Conservation (phyloP, 2,329 filamentous ascomycete genomes). For the Trichoderma cornu-damae region DNA sequence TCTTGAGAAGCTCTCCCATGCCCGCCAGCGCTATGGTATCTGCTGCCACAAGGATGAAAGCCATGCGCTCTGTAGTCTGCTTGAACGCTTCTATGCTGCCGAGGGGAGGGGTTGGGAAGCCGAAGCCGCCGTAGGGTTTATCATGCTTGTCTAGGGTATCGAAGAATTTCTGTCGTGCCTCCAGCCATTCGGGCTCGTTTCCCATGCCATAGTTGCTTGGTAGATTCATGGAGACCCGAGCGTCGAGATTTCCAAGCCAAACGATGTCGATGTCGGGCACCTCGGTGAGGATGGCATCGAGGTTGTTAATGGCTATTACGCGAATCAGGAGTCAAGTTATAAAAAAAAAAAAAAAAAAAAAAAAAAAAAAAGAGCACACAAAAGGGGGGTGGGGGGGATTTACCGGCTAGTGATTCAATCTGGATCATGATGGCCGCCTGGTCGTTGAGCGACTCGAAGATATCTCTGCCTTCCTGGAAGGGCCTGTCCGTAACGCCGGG, state of each 20-base stretch:
- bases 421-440: slow-evolving; percentile 47
- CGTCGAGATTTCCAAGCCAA: slow-evolving; percentile 44
- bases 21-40: slow-evolving; percentile 25
- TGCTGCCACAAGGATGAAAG: slow-evolving; percentile 23
- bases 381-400: background rate
- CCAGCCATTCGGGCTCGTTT: slow-evolving; percentile 40
- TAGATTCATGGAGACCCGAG: slow-evolving; percentile 41
- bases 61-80: slow-evolving; percentile 27
- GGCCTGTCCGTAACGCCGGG: slow-evolving; percentile 38
- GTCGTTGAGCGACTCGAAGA: slow-evolving; percentile 40
- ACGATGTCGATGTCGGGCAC: slow-evolving; percentile 43
- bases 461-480: slow-evolving; percentile 29
- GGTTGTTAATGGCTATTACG: slow-evolving; percentile 37
- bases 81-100: slow-evolving; percentile 25
- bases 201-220: slow-evolving; percentile 30
- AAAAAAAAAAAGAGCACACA: background rate
- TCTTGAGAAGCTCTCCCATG: slow-evolving; percentile 23
- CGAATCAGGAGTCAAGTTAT: background rate
- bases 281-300: slow-evolving; percentile 45
- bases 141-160: slow-evolving; percentile 42
- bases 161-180: slow-evolving; percentile 35
- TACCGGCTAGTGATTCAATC: slow-evolving; percentile 38
- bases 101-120: slow-evolving; percentile 26
- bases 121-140: slow-evolving; percentile 38
- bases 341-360: too few species aligned